Conservation (phyloP, 108 stramenopile genomes). For the Cyclotella choctawhatcheeana region DNA sequence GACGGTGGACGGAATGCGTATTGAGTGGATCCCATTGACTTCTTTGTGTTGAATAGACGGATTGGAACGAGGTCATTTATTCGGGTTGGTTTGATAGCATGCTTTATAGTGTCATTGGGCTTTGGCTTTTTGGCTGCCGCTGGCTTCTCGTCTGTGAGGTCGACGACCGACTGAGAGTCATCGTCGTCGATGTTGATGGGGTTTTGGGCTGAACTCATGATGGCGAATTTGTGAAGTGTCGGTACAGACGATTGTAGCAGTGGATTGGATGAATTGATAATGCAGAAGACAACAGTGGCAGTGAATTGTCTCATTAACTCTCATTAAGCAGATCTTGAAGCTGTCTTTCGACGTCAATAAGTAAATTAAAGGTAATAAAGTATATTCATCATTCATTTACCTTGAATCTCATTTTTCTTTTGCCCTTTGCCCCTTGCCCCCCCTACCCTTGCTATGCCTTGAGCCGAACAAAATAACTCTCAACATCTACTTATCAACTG, state of each 20-base stretch:
- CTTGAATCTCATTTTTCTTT: too few relatives aligned
- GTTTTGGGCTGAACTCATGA: conserved; percentile 8
- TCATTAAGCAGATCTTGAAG: too few relatives aligned
- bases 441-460: too few relatives aligned
- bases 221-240: neutral
- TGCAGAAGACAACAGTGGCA: too few relatives aligned
- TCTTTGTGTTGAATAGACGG: conserved; percentile 25
- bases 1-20: neutral
- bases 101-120: neutral
- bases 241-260: too few relatives aligned
- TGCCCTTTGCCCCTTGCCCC: too few relatives aligned
- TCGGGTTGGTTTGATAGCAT: neutral
- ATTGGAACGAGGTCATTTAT: conserved; percentile 20
- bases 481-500: too few relatives aligned
- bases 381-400: too few relatives aligned
- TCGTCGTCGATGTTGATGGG: conserved; percentile 12
- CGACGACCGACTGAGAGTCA: neutral
- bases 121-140: neutral
- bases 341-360: too few relatives aligned
- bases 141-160: neutral
- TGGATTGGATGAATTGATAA: neutral
- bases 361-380: too few relatives aligned
- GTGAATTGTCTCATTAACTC: too few relatives aligned
- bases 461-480: too few relatives aligned
- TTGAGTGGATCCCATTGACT: conserved; percentile 4